Conservation (phyloP, 371 early-diverging fungal species). For the Rhizopus arrhizus region DNA sequence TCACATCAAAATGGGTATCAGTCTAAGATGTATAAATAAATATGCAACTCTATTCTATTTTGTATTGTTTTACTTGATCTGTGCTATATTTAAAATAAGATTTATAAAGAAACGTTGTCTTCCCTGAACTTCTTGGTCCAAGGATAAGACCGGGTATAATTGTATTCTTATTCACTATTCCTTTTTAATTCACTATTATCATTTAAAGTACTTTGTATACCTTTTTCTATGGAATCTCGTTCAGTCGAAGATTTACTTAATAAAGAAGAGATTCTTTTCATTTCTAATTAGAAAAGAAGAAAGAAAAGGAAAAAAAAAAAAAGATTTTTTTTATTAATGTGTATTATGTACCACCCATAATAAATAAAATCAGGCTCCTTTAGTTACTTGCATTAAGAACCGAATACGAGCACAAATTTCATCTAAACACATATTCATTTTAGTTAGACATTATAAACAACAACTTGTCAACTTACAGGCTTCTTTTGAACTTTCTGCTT, state of each 20-base stretch:
- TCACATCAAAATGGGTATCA: slow-evolving; percentile 34
- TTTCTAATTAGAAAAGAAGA: slow-evolving; percentile 1
- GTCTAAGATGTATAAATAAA: slow-evolving; percentile 16
- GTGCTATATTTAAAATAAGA: slow-evolving; percentile 35
- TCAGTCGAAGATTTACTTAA: slow-evolving; percentile 3
- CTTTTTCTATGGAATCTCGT: slow-evolving; percentile 1
- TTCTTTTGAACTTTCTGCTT: slow-evolving; percentile 70
- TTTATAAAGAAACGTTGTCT: slow-evolving; percentile 43
- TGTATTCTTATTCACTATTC: background rate
- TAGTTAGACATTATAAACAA: background rate
- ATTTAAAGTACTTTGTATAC: background rate
- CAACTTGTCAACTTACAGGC: slow-evolving; percentile 57
- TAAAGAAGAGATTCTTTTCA: slow-evolving; percentile 24
- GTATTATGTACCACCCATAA: background rate
- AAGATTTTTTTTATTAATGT: background rate
- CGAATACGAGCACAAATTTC: slow-evolving; percentile 49
- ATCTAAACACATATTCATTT: slow-evolving; percentile 24
- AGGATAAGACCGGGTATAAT: slow-evolving; percentile 25
- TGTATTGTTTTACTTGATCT: slow-evolving; percentile 13
- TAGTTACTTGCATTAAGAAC: slow-evolving; percentile 49
- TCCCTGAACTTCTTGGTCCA: slow-evolving; percentile 38
- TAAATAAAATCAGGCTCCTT: slow-evolving; percentile 23
- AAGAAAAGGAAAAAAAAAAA: slow-evolving; percentile 2
- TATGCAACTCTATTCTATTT: background rate
- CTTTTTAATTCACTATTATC: background rate